phyloP scores from a whole-genome alignment of 768 basidiomycete species.

The Kwoniella dendrophila region DNA sequence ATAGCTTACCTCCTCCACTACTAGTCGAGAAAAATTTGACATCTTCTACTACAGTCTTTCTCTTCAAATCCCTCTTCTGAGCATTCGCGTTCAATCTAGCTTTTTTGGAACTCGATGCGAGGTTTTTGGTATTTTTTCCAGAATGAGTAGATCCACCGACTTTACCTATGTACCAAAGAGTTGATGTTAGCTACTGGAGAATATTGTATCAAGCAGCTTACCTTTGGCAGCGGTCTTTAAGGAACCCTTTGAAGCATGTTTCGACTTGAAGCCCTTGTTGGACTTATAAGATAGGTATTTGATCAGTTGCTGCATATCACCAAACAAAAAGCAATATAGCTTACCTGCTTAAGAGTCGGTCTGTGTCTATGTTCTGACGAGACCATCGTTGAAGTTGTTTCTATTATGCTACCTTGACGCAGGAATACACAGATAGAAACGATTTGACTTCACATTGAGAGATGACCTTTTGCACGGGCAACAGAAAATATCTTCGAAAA shows the following conservation, averaged over 20 bases:
- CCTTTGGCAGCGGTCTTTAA: slow-evolving; percentile 86
- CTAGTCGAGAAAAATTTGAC: slow-evolving; percentile 61
- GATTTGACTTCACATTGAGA: background rate
- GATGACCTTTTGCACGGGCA: background rate
- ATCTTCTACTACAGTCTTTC: slow-evolving; percentile 84
- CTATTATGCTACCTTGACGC: background rate
- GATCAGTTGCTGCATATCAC: too few relatives aligned
- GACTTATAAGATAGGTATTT: too few relatives aligned
- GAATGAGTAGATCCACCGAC: slow-evolving; percentile 57
- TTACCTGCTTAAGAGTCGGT: slow-evolving; percentile 80
- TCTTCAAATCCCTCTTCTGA: slow-evolving; percentile 73
- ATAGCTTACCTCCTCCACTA: slow-evolving; percentile 58
- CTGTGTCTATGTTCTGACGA: slow-evolving; percentile 66
- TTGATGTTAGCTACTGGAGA: slow-evolving; percentile 3
- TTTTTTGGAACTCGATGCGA: slow-evolving; percentile 49
- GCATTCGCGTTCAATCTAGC: slow-evolving; percentile 51
- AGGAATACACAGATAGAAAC: background rate
- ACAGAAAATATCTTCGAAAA: slow-evolving; percentile 9
- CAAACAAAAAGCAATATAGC: background rate
- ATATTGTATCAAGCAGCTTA: slow-evolving; percentile 38
- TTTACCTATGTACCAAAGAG: slow-evolving; percentile 56
- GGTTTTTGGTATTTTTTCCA: slow-evolving; percentile 58
- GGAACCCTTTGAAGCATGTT: slow-evolving; percentile 80
- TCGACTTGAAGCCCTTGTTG: slow-evolving; percentile 92
- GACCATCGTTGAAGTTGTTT: slow-evolving; percentile 9